A percentile compares a stretch with the other conserved stretches of the same genome.
Evolutionary conservation across 2,329 filamentous ascomycete species (phyloP).

Genomic region (Clonostachys sp.): DNA sequence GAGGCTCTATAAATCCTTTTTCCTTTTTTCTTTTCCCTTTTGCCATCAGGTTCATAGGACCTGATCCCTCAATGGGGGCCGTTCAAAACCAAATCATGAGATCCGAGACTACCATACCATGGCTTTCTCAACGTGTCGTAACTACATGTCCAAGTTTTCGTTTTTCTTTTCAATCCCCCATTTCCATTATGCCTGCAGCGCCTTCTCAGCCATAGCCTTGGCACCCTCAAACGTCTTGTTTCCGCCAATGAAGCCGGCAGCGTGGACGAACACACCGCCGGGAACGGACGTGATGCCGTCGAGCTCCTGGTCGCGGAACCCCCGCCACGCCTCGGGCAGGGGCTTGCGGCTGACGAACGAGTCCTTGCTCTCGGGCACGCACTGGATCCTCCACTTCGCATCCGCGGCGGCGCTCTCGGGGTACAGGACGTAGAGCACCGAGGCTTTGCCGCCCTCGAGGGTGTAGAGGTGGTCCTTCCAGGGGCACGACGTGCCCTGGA

Average conservation of each 20-base stretch:
- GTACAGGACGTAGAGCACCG: constrained; percentile 83
- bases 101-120: too few relatives aligned
- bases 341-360: constrained; percentile 92
- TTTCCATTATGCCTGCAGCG: constrained; percentile 40
- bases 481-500: constrained; percentile 47
- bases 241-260: constrained; percentile 92
- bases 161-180: not conserved
- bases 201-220: constrained; percentile 78
- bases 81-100: too few relatives aligned
- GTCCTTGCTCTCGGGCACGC: constrained; percentile 78
- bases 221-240: constrained; percentile 89
- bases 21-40: too few relatives aligned
- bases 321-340: constrained; percentile 87
- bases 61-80: too few relatives aligned
- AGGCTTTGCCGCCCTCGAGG: constrained; percentile 56
- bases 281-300: constrained; percentile 65
- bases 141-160: too few relatives aligned
- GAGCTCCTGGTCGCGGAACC: constrained; percentile 80
- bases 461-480: constrained; percentile 90
- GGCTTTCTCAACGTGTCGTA: too few relatives aligned
- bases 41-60: too few relatives aligned
- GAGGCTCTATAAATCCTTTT: too few relatives aligned
- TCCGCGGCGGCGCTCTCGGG: constrained; percentile 70
- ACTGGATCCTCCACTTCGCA: constrained; percentile 90
- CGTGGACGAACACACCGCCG: constrained; percentile 89